Conservation (phyloP, 352 stramenopile species). For the Blastocystis sp. region DNA sequence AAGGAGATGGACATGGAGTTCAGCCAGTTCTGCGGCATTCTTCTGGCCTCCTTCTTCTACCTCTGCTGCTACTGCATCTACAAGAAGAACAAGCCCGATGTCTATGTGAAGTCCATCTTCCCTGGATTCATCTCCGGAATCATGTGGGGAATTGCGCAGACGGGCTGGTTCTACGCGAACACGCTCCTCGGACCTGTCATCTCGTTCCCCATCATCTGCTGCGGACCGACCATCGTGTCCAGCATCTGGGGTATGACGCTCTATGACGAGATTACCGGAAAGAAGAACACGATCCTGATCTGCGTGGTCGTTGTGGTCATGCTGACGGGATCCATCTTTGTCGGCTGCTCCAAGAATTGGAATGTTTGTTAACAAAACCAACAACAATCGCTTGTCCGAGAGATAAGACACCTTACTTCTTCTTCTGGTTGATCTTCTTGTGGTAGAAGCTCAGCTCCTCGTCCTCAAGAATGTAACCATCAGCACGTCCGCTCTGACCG, state of each 20-base stretch:
- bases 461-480: conserved; percentile 58
- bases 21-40: conserved; percentile 59
- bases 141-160: conserved; percentile 59
- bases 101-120: conserved; percentile 59
- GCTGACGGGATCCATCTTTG: conserved; percentile 22
- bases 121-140: conserved; percentile 58
- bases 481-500: conserved; percentile 56
- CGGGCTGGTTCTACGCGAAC: conserved; percentile 59
- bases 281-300: conserved; percentile 52
- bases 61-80: conserved; percentile 58
- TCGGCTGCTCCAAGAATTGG: not conserved
- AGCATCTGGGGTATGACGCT: conserved; percentile 58
- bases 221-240: conserved; percentile 58
- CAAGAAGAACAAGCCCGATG: conserved; percentile 58
- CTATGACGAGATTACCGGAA: conserved; percentile 59
- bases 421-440: conserved; percentile 56
- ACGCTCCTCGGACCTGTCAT: conserved; percentile 15
- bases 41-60: conserved; percentile 59
- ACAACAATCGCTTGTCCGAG: not conserved
- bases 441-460: conserved; percentile 57
- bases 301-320: conserved; percentile 39
- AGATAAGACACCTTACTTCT: conserved; percentile 35
- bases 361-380: not conserved
- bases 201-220: conserved; percentile 59
- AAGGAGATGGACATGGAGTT: conserved; percentile 59